phyloP scores from a whole-genome alignment of 371 early-diverging fungal species.

The Apophysomyces sp. region DNA sequence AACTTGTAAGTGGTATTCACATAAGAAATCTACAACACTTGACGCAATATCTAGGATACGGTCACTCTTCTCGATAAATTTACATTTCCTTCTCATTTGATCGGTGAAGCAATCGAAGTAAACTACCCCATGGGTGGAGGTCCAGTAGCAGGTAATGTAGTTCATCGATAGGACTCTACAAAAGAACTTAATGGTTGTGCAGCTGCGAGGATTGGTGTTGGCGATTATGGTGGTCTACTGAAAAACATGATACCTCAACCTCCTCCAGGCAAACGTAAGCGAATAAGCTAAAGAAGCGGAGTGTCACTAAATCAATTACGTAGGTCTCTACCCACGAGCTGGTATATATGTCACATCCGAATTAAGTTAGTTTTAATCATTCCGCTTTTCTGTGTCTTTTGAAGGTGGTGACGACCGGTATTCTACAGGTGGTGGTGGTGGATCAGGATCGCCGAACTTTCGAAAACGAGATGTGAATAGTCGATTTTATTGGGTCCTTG shows the following conservation, averaged over 20 bases:
- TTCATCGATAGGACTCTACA: not conserved
- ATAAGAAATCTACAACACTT: not conserved
- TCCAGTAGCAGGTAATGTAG: conserved; percentile 21
- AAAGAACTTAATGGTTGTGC: not conserved
- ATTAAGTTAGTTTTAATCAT: too few relatives aligned
- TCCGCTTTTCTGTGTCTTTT: not conserved
- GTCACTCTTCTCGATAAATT: conserved; percentile 13
- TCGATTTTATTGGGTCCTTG: conserved; percentile 15
- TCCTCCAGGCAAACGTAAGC: not conserved
- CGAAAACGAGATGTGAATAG: conserved; percentile 15
- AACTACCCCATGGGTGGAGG: conserved; percentile 17
- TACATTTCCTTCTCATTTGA: conserved; percentile 18
- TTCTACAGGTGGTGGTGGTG: conserved; percentile 15
- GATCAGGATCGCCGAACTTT: conserved; percentile 20
- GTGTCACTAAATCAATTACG: not conserved
- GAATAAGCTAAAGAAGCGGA: not conserved
- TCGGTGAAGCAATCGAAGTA: conserved; percentile 27
- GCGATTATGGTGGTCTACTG: conserved; percentile 20
- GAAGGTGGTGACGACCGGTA: conserved; percentile 24
- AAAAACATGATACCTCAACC: not conserved
- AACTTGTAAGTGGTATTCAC: conserved; percentile 16
- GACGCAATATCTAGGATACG: conserved; percentile 18
- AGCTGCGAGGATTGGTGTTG: conserved; percentile 31
- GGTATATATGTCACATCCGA: conserved; percentile 5
- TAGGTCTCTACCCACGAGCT: conserved; percentile 9